phyloP scores from a whole-genome alignment of 768 basidiomycete genomes.

The Mycena indigotica region DNA sequence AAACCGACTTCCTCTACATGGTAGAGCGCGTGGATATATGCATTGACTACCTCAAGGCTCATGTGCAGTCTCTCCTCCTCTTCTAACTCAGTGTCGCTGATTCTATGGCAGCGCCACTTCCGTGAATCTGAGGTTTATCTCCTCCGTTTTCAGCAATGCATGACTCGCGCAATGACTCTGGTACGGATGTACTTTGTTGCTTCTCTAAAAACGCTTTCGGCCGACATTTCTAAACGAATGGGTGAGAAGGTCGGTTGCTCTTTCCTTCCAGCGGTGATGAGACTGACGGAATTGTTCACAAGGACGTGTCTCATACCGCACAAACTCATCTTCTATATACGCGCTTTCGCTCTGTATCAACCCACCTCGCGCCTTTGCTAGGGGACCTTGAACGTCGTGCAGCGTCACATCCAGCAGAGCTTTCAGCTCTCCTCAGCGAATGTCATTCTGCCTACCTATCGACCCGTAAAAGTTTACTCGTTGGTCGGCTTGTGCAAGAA shows the following conservation, averaged over 20 bases:
- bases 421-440: slow-evolving; percentile 77
- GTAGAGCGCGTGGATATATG: slow-evolving; percentile 94
- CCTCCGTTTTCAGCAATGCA: slow-evolving; percentile 97
- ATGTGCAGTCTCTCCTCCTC: slow-evolving; percentile 56
- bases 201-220: slow-evolving; percentile 73
- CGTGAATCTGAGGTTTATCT: slow-evolving; percentile 92
- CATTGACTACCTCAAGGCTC: slow-evolving; percentile 83
- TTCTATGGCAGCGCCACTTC: slow-evolving; percentile 64
- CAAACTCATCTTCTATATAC: slow-evolving; percentile 88
- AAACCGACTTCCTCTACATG: slow-evolving; percentile 93
- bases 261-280: no score
- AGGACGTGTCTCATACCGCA: slow-evolving; percentile 79
- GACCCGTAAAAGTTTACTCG: slow-evolving; percentile 70
- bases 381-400: slow-evolving; percentile 85
- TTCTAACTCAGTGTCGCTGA: neutral
- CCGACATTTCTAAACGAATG: slow-evolving; percentile 75
- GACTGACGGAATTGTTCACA: slow-evolving; percentile 33
- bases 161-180: slow-evolving; percentile 96
- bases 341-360: slow-evolving; percentile 75
- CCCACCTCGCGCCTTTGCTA: slow-evolving; percentile 75
- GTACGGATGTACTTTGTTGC: slow-evolving; percentile 97
- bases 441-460: slow-evolving; percentile 86
- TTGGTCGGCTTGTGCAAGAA: slow-evolving; percentile 75
- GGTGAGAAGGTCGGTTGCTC: slow-evolving; percentile 72
- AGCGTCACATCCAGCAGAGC: slow-evolving; percentile 76